phyloP scores from a whole-genome alignment of 352 stramenopile species.

The Elongisporangium senticosum region DNA sequence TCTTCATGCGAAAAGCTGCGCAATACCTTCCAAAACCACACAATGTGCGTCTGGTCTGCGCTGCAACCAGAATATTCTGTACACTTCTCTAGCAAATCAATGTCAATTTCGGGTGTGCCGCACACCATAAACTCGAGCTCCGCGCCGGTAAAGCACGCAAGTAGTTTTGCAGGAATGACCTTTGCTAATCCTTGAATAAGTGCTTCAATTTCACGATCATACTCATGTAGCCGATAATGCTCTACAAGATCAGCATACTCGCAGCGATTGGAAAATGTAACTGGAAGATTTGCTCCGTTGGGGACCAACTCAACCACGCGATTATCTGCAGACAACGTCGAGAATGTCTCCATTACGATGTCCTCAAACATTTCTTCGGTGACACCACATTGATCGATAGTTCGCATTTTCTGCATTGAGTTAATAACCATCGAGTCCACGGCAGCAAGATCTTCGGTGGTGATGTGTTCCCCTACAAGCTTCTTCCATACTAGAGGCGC shows the following conservation, averaged over 20 bases:
- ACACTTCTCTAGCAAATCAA: slow-evolving; percentile 71
- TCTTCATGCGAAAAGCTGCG: slow-evolving; percentile 77
- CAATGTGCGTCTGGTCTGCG: slow-evolving; percentile 64
- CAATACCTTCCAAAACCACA: slow-evolving; percentile 86
- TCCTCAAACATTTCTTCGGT: slow-evolving; percentile 87
- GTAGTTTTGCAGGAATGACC: slow-evolving; percentile 64
- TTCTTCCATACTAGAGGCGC: slow-evolving; percentile 88
- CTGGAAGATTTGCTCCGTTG: slow-evolving; percentile 45
- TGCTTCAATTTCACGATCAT: slow-evolving; percentile 38
- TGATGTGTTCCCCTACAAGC: slow-evolving; percentile 67
- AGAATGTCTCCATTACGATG: slow-evolving; percentile 90
- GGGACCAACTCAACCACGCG: slow-evolving; percentile 67
- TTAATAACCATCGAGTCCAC: slow-evolving; percentile 87
- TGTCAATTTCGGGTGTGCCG: slow-evolving; percentile 72
- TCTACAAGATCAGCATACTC: slow-evolving; percentile 84
- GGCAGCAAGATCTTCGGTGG: slow-evolving; percentile 73
- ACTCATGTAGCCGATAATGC: slow-evolving; percentile 73
- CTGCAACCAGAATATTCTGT: slow-evolving; percentile 87
- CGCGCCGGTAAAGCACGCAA: slow-evolving; percentile 73
- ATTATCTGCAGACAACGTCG: slow-evolving; percentile 82
- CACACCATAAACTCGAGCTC: slow-evolving; percentile 86
- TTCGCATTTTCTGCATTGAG: slow-evolving; percentile 82
- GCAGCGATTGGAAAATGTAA: slow-evolving; percentile 74
- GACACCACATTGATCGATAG: slow-evolving; percentile 68
- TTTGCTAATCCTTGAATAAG: slow-evolving; percentile 63